Conservation (phyloP, 768 basidiomycete genomes). For the Kwoniella botswanensis region DNA sequence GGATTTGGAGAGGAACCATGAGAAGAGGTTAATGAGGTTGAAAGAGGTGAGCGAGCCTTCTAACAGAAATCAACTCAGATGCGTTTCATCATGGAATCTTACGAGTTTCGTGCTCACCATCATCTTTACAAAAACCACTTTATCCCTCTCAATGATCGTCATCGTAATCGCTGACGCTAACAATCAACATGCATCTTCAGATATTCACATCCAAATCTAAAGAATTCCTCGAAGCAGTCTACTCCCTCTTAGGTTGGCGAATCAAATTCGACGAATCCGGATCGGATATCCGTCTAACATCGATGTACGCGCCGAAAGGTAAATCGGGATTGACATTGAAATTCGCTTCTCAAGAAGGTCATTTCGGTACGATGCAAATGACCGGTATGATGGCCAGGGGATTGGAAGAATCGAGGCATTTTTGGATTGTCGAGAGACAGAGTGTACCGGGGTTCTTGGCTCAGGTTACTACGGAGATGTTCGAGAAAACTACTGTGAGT, state of each 20-base stretch:
- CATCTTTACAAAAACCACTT: too few relatives aligned
- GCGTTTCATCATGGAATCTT: too few relatives aligned
- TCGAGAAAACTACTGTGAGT: conserved; percentile 70
- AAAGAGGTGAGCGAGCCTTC: conserved; percentile 68
- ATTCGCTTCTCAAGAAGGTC: conserved; percentile 58
- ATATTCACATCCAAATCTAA: conserved; percentile 82
- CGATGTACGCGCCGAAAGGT: conserved; percentile 83
- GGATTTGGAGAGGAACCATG: conserved; percentile 72
- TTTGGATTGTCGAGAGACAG: conserved; percentile 84
- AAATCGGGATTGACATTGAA: conserved; percentile 76
- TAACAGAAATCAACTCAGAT: too few relatives aligned
- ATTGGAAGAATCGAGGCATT: conserved; percentile 73
- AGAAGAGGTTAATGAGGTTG: conserved; percentile 76
- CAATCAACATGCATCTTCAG: too few relatives aligned
- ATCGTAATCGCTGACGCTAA: too few relatives aligned
- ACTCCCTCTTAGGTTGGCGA: conserved; percentile 86
- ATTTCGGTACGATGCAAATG: conserved; percentile 57
- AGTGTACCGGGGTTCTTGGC: conserved; percentile 89
- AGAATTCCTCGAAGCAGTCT: conserved; percentile 90
- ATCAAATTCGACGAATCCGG: conserved; percentile 90
- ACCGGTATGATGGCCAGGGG: conserved; percentile 59
- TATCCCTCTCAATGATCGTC: too few relatives aligned
- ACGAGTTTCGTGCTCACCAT: too few relatives aligned
- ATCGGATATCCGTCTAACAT: conserved; percentile 78
- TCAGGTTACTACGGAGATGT: conserved; percentile 84